Conservation (phyloP, 768 basidiomycete species). For the Phaeolepiota aurea region DNA sequence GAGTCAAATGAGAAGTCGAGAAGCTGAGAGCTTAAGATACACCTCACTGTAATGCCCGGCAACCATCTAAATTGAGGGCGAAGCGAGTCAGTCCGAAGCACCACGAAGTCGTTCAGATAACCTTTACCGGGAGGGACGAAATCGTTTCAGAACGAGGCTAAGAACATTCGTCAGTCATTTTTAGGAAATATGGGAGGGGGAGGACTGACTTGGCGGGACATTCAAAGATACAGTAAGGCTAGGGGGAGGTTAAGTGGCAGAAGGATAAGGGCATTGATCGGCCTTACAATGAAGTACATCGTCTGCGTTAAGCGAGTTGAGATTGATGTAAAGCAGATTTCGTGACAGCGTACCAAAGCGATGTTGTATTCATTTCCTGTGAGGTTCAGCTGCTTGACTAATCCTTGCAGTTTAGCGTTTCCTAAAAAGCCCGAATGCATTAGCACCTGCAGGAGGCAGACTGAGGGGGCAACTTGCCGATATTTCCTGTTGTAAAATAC, state of each 20-base stretch:
- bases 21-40: not conserved
- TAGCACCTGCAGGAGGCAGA: not conserved
- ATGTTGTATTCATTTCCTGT: slow-evolving; percentile 57
- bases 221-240: slow-evolving; percentile 60
- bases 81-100: slow-evolving; percentile 2
- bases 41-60: slow-evolving; percentile 50
- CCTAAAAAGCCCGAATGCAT: slow-evolving; percentile 23
- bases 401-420: slow-evolving; percentile 61
- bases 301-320: slow-evolving; percentile 30
- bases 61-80: slow-evolving; percentile 38
- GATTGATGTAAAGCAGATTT: not conserved
- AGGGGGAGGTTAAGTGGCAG: not conserved
- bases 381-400: slow-evolving; percentile 46
- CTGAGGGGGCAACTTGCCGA: slow-evolving; percentile 26
- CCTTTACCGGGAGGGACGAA: slow-evolving; percentile 52
- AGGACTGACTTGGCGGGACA: slow-evolving; percentile 56
- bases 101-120: not conserved
- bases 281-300: slow-evolving; percentile 60
- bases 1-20: slow-evolving; percentile 1
- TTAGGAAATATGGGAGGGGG: too few relatives aligned
- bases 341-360: slow-evolving; percentile 36
- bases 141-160: slow-evolving; percentile 49
- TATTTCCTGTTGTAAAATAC: slow-evolving; percentile 35
- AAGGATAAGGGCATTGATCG: too few relatives aligned
- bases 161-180: too few relatives aligned